A percentile compares a stretch with the other conserved stretches of the same genome.
phyloP scores from a whole-genome alignment of 23 red algal species.

The Gracilaria domingensis region DNA sequence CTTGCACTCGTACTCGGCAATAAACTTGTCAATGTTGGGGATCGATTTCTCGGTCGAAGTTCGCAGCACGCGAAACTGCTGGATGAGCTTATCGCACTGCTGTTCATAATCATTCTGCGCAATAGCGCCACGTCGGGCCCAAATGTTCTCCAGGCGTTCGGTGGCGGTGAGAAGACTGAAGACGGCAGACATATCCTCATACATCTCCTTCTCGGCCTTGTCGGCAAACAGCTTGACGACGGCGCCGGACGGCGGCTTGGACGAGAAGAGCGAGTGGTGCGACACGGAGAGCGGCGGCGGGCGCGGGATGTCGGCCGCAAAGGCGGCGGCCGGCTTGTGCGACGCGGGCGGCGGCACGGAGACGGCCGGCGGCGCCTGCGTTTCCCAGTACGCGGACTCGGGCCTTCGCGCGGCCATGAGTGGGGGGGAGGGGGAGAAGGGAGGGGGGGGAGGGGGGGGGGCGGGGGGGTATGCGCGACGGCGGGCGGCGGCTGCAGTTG shows the following conservation, averaged over 20 bases:
- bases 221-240: slow-evolving; percentile 30
- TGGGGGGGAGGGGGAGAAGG: not conserved
- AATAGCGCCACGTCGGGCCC: slow-evolving; percentile 67
- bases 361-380: slow-evolving; percentile 16
- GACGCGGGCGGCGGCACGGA: not conserved
- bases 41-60: slow-evolving; percentile 33
- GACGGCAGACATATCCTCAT: slow-evolving; percentile 70
- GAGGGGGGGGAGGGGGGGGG: too few relatives aligned
- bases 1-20: slow-evolving; percentile 68
- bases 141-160: slow-evolving; percentile 72
- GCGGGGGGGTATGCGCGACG: too few relatives aligned
- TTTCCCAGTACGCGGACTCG: not conserved
- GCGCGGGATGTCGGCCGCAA: not conserved
- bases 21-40: slow-evolving; percentile 66
- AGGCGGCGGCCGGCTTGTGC: not conserved
- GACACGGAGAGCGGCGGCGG: slow-evolving; percentile 1
- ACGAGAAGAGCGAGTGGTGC: slow-evolving; percentile 33
- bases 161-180: slow-evolving; percentile 68
- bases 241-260: slow-evolving; percentile 38
- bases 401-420: slow-evolving; percentile 6
- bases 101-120: slow-evolving; percentile 57
- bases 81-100: slow-evolving; percentile 66
- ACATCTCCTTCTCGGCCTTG: slow-evolving; percentile 64
- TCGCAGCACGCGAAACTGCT: slow-evolving; percentile 50
- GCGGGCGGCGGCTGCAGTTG: not conserved